These are phyloP conservation scores for Trichomonas tenax DNA, from an alignment of 208 protist species.

Conservation along the genomic window DNA sequence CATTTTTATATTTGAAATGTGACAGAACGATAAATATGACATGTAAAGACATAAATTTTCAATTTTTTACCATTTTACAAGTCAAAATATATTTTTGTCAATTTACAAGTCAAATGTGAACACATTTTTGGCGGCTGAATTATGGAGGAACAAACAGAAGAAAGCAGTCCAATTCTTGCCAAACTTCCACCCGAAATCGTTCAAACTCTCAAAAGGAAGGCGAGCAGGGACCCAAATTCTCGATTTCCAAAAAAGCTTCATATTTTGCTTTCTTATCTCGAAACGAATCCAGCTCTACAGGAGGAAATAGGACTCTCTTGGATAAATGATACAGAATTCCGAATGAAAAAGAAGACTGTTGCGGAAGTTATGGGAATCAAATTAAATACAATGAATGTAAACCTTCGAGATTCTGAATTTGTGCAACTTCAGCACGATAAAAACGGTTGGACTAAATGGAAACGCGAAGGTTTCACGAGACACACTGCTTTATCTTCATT, in stretches of 20 bases:
- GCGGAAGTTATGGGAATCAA: neutral
- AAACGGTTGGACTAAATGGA: neutral
- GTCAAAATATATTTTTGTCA: no score
- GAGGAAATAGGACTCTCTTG: neutral
- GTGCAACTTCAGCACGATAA: neutral
- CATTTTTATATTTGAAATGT: no score
- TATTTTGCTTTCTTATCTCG: neutral
- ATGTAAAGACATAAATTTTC: no score
- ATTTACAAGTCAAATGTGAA: no score
- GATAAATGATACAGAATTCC: neutral
- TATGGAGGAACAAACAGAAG: no score
- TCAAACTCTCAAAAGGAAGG: neutral
- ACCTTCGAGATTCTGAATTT: neutral
- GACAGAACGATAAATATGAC: no score
- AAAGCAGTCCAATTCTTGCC: neutral
- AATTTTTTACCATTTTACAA: no score
- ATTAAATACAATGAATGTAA: slow-evolving; percentile 12
- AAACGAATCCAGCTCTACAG: neutral
- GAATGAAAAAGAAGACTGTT: neutral
- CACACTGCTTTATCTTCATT: neutral
- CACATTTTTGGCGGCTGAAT: no score
- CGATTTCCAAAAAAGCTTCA: neutral
- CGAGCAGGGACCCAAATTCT: neutral
- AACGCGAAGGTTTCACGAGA: neutral
- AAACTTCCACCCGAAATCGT: neutral